Percentiles rank a stretch among this genome's conserved stretches.
phyloP scores from a whole-genome alignment of 2,329 filamentous ascomycete species.

The Thielaviopsis cerberus region DNA sequence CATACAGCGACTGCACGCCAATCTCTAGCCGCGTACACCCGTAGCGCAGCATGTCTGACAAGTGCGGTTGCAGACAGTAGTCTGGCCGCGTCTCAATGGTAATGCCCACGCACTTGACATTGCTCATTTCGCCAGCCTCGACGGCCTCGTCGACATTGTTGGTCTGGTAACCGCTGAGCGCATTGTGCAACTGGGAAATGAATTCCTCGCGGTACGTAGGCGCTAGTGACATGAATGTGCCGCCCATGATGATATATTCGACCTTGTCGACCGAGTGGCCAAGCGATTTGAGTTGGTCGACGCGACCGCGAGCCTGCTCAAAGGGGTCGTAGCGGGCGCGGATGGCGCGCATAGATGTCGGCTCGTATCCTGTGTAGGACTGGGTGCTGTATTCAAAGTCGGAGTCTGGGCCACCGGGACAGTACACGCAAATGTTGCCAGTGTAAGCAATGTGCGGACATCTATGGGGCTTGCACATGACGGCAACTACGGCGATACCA shows the following conservation, averaged over 20 bases:
- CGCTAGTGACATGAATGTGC: conserved; percentile 93
- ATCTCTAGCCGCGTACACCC: conserved; percentile 89
- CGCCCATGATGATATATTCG: conserved; percentile 99
- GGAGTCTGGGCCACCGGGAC: conserved; percentile 87
- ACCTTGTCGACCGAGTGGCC: conserved; percentile 98
- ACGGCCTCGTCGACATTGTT: conserved; percentile 91
- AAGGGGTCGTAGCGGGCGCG: conserved; percentile 94
- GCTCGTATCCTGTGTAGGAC: conserved; percentile 96
- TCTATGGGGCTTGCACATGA: conserved; percentile 98
- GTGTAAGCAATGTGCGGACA: conserved; percentile 98
- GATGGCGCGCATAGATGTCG: conserved; percentile 95
- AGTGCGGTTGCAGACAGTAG: conserved; percentile 88
- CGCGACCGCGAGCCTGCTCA: conserved; percentile 84
- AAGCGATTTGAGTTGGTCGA: conserved; percentile 88
- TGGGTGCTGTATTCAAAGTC: conserved; percentile 99
- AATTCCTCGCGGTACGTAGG: conserved; percentile 82
- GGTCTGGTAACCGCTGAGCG: conserved; percentile 86
- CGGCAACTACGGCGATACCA: conserved; percentile 91
- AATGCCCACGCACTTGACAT: conserved; percentile 92
- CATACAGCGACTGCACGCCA: conserved; percentile 89
- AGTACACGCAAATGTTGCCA: conserved; percentile 97
- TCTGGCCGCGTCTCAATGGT: conserved; percentile 95
- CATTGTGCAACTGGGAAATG: conserved; percentile 90
- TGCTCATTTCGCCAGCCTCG: conserved; percentile 84
- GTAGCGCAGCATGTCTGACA: conserved; percentile 92